A percentile compares a stretch with the other conserved stretches of the same genome.
phyloP scores from a whole-genome alignment of 169 alveolate species.

The Cystoisospora suis region DNA sequence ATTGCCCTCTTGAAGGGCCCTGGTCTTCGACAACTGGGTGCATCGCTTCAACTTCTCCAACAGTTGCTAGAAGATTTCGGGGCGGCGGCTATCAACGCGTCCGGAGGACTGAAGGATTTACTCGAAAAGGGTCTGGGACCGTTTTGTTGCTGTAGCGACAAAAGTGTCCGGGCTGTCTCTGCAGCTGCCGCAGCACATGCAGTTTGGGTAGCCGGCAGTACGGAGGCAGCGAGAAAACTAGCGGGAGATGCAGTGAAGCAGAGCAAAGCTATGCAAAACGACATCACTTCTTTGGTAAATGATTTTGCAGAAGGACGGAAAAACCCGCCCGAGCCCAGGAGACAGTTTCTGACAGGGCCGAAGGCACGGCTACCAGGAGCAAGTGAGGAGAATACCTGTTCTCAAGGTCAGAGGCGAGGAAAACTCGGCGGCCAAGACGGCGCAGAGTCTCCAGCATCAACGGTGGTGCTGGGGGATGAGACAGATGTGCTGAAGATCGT shows the following conservation, averaged over 20 bases:
- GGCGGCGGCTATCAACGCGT: constrained; percentile 29
- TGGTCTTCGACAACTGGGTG: constrained; percentile 37
- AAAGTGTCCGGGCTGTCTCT: constrained; percentile 33
- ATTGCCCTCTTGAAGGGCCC: constrained; percentile 57
- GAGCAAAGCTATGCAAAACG: constrained; percentile 60
- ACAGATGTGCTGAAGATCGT: constrained; percentile 52
- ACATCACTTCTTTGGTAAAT: constrained; percentile 8
- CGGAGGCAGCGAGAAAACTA: constrained; percentile 29
- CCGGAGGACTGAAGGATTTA: constrained; percentile 47
- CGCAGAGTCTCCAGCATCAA: not conserved
- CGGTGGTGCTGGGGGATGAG: constrained; percentile 34
- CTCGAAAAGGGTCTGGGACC: constrained; percentile 25
- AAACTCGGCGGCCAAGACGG: constrained; percentile 19
- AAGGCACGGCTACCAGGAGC: too few relatives aligned
- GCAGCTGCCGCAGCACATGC: constrained; percentile 54
- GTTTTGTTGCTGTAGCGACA: constrained; percentile 61
- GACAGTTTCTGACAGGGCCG: not conserved
- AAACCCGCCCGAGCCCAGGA: not conserved
- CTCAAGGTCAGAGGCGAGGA: not conserved
- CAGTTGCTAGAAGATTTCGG: constrained; percentile 55
- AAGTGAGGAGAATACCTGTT: not conserved
- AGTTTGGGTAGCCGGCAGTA: constrained; percentile 32
- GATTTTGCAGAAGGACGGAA: not conserved
- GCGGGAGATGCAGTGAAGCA: constrained; percentile 50
- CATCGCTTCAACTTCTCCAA: constrained; percentile 44